phyloP scores from a whole-genome alignment of 116 monocot species.

The Trichopus zeylanicus region DNA sequence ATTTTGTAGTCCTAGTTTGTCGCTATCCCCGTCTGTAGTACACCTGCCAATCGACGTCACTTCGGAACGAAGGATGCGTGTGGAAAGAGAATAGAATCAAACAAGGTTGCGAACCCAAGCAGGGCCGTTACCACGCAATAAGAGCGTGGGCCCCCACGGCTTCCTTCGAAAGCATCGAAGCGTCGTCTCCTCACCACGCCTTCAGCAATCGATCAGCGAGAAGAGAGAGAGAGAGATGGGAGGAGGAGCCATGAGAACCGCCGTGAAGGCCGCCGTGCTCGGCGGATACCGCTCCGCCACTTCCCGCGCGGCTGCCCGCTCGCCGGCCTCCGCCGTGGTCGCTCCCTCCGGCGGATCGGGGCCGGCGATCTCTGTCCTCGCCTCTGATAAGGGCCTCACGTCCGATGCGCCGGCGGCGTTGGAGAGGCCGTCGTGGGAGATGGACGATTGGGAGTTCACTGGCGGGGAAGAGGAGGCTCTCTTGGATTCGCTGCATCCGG shows the following conservation, averaged over 20 bases:
- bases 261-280: neutral
- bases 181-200: too few relatives aligned
- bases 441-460: slow-evolving; percentile 21
- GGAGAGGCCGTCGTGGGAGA: neutral
- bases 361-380: neutral
- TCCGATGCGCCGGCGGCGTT: neutral
- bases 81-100: too few relatives aligned
- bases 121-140: too few relatives aligned
- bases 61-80: too few relatives aligned
- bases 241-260: slow-evolving; percentile 4
- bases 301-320: too few relatives aligned
- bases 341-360: neutral
- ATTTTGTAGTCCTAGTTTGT: too few relatives aligned
- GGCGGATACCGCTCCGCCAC: slow-evolving; percentile 2
- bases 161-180: too few relatives aligned
- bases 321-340: neutral
- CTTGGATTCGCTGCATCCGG: slow-evolving; percentile 1
- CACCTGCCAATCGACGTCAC: too few relatives aligned
- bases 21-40: too few relatives aligned
- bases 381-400: neutral
- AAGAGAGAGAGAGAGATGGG: slow-evolving; percentile 6
- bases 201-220: too few relatives aligned
- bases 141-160: too few relatives aligned
- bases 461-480: slow-evolving; percentile 12
- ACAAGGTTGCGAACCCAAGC: too few relatives aligned